Evolutionary conservation across 495 filamentous ascomycete genomes (phyloP).

Genomic region (Xylaria bambusicola): DNA sequence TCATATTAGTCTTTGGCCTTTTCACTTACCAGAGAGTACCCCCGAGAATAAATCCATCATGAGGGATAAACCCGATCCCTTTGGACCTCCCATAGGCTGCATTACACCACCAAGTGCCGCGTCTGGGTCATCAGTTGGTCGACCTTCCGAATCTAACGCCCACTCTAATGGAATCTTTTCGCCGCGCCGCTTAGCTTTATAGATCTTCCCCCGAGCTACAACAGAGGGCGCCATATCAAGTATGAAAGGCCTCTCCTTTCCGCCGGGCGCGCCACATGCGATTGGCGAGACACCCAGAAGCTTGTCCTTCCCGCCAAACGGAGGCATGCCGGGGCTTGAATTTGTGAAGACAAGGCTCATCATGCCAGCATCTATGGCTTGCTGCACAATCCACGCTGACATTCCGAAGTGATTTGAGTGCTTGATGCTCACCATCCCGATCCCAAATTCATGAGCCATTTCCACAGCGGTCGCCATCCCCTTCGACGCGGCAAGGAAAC

Average conservation of each 20-base stretch:
- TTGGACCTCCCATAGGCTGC: constrained; percentile 79
- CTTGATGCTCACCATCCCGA: constrained; percentile 72
- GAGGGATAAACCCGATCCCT: constrained; percentile 68
- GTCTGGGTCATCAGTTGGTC: constrained; percentile 66
- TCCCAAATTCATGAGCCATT: constrained; percentile 65
- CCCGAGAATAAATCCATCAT: constrained; percentile 90
- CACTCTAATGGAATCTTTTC: constrained; percentile 75
- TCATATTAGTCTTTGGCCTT: not conserved
- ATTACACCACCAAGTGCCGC: constrained; percentile 70
- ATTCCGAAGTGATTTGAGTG: constrained; percentile 82
- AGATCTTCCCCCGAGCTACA: constrained; percentile 74
- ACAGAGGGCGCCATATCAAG: constrained; percentile 78
- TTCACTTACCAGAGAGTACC: constrained; percentile 59
- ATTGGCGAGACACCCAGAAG: constrained; percentile 77
- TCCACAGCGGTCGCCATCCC: constrained; percentile 65
- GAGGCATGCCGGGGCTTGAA: constrained; percentile 70
- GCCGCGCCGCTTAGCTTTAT: constrained; percentile 69
- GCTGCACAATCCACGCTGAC: constrained; percentile 75
- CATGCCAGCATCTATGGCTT: constrained; percentile 71
- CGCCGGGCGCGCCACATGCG: constrained; percentile 71
- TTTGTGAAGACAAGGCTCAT: constrained; percentile 81
- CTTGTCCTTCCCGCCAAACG: constrained; percentile 67
- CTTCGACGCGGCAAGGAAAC: constrained; percentile 64
- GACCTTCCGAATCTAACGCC: constrained; percentile 72
- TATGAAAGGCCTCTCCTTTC: constrained; percentile 59